Percentiles rank a stretch among this genome's conserved stretches.
phyloP scores from a whole-genome alignment of 129 eudicot genomes.

The Flaveria sonorensis region DNA sequence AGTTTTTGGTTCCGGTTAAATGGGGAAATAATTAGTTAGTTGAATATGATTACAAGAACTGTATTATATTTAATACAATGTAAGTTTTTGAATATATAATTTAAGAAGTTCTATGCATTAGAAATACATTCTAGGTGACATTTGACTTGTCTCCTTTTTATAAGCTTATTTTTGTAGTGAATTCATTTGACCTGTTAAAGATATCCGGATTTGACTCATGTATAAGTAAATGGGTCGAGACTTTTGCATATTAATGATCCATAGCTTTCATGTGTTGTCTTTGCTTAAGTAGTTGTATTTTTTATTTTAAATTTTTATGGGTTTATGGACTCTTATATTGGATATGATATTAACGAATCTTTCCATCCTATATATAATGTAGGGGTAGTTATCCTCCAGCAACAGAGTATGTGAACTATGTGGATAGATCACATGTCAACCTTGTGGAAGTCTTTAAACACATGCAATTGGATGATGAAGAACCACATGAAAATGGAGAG shows the following conservation, averaged over 20 bases:
- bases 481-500: constrained; percentile 74
- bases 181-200: background rate
- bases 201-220: background rate
- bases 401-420: constrained; percentile 67
- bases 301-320: background rate
- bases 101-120: background rate
- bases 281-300: background rate
- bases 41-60: constrained; percentile 2
- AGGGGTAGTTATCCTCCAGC: constrained; percentile 89
- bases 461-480: constrained; percentile 83
- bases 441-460: constrained; percentile 79
- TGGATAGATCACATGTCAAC: constrained; percentile 68
- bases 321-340: background rate
- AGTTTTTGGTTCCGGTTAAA: background rate
- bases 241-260: constrained; percentile 5
- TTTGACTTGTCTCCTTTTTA: background rate
- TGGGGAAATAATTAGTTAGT: background rate
- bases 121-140: background rate
- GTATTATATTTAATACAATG: background rate
- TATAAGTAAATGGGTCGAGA: background rate
- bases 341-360: constrained; percentile 19
- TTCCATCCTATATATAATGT: constrained; percentile 34
- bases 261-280: constrained; percentile 7
- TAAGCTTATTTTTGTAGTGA: background rate
- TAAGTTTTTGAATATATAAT: background rate